Evolutionary conservation across 1,284 basidiomycete genomes (phyloP), one percentile per base, ranked within the genome.

Genomic region (Pseudozyma sp.): DNA sequence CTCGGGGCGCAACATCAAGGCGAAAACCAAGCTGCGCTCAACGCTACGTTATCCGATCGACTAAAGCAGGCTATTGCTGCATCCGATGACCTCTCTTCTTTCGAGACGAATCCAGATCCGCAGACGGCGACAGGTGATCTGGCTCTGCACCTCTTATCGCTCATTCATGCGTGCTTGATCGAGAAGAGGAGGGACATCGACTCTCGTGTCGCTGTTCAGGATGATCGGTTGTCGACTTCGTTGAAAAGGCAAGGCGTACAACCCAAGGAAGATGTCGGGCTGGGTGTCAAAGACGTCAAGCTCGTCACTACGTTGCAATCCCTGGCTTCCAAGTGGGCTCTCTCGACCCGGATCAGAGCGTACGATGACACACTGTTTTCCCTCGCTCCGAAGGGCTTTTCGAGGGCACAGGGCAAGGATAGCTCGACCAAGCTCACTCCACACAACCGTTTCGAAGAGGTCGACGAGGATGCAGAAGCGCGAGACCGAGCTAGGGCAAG

Each of bases 231-330:
- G 30, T 53, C 59, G 8, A 53, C 24, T 24, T 24, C n/a, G 2
- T 14, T 61, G 5, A 63, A 59, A 37, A 59, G 48, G 1, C 59
- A 68, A 43, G 50, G 56, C 29, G 33, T 58, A 4, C 65, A 68
- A 57, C 58, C 62, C 5, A 65, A 59, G 44, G 72, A 75, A 48
- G 68, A 71, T 34, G 65, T 75, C 10, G 68, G 68, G 10, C 54
- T 75, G 11, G 73, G 73, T 7, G 35, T 71, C 37, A 65, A 66
- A 60, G 68, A 75, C 34, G 54, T 68, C 46, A 75, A 68, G 54
- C 58, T 71, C 33, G 54, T 68, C 54, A 63, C 64, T 2, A 75
- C 65, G 17, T 31, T 75, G 39, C 68, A 65, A 13, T 65, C 73
- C 10, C 54, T 75, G 1, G 60, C 65, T 19, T 60, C 58, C 11